phyloP scores from a whole-genome alignment of 306 rosid genomes.

The Vigna mungo region DNA sequence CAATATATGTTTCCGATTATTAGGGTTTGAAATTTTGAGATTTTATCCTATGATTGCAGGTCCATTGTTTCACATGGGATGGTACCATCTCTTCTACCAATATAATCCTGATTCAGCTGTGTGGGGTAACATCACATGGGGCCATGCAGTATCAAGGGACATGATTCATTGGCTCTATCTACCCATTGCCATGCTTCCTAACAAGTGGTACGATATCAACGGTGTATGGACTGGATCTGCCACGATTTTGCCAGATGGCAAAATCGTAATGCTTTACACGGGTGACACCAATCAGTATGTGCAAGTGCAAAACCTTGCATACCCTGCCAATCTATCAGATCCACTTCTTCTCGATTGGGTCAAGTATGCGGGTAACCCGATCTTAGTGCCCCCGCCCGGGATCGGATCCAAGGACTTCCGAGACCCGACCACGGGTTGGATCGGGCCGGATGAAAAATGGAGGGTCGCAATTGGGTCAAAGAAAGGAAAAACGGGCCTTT shows the following conservation, averaged over 20 bases:
- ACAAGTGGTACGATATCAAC: constrained; percentile 62
- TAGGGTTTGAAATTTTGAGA: neutral
- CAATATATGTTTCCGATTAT: too few relatives aligned
- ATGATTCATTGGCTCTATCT: constrained; percentile 86
- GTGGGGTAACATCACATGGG: constrained; percentile 96
- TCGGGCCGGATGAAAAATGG: constrained; percentile 72
- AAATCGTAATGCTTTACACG: constrained; percentile 68
- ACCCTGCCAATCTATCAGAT: constrained; percentile 76
- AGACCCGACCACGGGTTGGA: constrained; percentile 79
- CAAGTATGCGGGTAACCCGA: constrained; percentile 71
- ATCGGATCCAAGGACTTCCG: constrained; percentile 60
- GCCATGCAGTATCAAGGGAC: constrained; percentile 81
- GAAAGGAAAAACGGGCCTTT: constrained; percentile 44
- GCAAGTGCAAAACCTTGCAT: constrained; percentile 83
- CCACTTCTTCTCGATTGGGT: constrained; percentile 83
- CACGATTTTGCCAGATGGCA: constrained; percentile 67
- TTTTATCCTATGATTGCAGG: constrained; percentile 47
- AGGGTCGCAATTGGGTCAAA: constrained; percentile 66
- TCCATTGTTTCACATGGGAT: constrained; percentile 75
- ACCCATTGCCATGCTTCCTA: constrained; percentile 73
- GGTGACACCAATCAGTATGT: constrained; percentile 61
- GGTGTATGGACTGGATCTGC: constrained; percentile 95
- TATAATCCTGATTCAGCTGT: constrained; percentile 84
- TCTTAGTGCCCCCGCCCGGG: constrained; percentile 66
- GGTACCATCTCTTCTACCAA: constrained; percentile 90